A percentile compares a stretch with the other conserved stretches of the same genome.
These are phyloP conservation scores for Martiniozyma asiatica DNA, from an alignment of 1,139 yeast genomes.

Conservation along the genomic window DNA sequence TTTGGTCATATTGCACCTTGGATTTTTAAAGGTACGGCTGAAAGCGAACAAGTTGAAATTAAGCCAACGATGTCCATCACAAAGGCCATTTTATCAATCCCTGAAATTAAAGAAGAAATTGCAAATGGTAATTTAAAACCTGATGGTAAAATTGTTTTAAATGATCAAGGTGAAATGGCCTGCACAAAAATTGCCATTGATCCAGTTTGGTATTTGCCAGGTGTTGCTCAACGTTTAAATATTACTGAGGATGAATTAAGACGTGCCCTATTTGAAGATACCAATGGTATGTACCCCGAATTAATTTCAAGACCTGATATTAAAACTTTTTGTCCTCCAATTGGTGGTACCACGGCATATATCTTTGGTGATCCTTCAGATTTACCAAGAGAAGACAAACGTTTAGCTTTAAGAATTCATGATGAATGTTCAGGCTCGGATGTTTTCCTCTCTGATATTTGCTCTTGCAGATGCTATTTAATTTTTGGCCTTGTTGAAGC, in stretches of 20 bases:
- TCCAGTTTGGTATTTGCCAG: conserved; percentile 57
- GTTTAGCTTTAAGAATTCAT: conserved; percentile 44
- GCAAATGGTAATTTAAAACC: conserved; percentile 36
- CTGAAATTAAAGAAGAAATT: conserved; percentile 44
- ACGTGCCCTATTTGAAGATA: conserved; percentile 46
- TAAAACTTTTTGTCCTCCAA: conserved; percentile 50
- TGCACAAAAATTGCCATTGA: conserved; percentile 53
- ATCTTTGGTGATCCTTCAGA: conserved; percentile 47
- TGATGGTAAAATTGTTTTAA: conserved; percentile 45
- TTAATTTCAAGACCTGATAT: conserved; percentile 51
- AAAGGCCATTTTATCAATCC: conserved; percentile 46
- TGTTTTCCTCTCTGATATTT: conserved; percentile 52
- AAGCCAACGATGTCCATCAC: conserved; percentile 53
- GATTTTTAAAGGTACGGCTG: conserved; percentile 32
- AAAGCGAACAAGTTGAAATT: conserved; percentile 35
- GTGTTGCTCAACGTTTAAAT: conserved; percentile 48
- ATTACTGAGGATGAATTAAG: conserved; percentile 43
- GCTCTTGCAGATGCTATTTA: conserved; percentile 55
- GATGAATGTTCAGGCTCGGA: conserved; percentile 61
- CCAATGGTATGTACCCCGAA: conserved; percentile 57
- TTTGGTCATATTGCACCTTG: conserved; percentile 53
- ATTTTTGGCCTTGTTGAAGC: conserved; percentile 52
- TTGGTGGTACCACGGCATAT: conserved; percentile 51
- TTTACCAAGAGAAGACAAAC: conserved; percentile 35
- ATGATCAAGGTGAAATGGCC: conserved; percentile 43